Evolutionary conservation across 192 early-diverging fungal species (phyloP).

Genomic region (Entophlyctis luteolus): DNA sequence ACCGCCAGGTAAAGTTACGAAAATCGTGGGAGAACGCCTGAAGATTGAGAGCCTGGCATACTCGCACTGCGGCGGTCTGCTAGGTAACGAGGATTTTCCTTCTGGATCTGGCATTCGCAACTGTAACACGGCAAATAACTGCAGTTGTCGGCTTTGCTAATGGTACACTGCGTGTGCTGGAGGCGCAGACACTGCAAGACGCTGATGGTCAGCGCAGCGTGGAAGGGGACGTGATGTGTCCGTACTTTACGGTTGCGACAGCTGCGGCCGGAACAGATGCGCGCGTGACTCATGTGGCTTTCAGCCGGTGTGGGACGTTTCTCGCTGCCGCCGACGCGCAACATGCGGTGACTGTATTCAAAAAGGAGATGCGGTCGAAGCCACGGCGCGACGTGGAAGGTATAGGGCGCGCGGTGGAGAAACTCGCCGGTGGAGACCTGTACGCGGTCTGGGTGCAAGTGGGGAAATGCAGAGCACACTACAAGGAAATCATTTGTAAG

Average conservation of each 20-base stretch:
- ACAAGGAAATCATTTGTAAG: slow-evolving; percentile 47
- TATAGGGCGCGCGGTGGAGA: slow-evolving; percentile 21
- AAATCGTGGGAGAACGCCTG: slow-evolving; percentile 18
- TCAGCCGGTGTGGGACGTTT: slow-evolving; percentile 35
- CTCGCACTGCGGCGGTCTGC: slow-evolving; percentile 25
- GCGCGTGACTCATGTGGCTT: slow-evolving; percentile 26
- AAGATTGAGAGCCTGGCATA: slow-evolving; percentile 34
- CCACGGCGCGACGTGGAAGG: slow-evolving; percentile 22
- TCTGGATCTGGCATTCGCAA: not conserved
- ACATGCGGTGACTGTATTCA: slow-evolving; percentile 37
- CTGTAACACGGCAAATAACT: not conserved
- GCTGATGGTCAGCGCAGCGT: slow-evolving; percentile 29
- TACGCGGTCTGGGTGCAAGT: slow-evolving; percentile 44
- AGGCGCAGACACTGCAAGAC: slow-evolving; percentile 35
- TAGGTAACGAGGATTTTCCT: slow-evolving; percentile 25
- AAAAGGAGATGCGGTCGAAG: slow-evolving; percentile 15
- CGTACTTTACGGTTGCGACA: slow-evolving; percentile 9
- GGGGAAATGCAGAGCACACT: slow-evolving; percentile 44
- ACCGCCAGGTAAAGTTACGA: slow-evolving; percentile 6
- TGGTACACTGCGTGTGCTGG: slow-evolving; percentile 40
- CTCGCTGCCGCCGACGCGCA: slow-evolving; percentile 37
- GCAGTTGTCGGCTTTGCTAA: slow-evolving; percentile 47
- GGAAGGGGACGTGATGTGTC: slow-evolving; percentile 11
- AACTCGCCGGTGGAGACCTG: slow-evolving; percentile 14
- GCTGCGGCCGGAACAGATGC: not conserved